Conservation (phyloP, 2,329 filamentous ascomycete species). For the Penicillium polonicum region DNA sequence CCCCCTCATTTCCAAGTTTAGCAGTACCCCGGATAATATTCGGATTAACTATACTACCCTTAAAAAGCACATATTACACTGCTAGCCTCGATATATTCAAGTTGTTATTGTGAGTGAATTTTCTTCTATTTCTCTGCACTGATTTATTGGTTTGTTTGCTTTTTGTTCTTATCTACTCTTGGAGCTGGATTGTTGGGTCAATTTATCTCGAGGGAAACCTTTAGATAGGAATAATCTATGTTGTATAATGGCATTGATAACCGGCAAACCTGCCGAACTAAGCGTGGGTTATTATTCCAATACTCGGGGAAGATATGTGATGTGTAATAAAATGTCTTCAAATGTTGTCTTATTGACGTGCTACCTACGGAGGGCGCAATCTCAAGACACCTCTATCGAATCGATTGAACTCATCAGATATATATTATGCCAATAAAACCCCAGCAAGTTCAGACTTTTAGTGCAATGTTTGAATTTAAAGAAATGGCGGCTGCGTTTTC, state of each 20-base stretch:
- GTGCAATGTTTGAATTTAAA: not conserved
- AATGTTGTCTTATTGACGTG: not conserved
- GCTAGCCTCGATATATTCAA: not conserved
- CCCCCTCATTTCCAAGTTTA: conserved; percentile 5
- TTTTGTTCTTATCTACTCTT: not conserved
- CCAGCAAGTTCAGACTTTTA: not conserved
- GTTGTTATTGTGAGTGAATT: not conserved
- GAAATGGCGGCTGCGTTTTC: too few relatives aligned
- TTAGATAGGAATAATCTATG: not conserved
- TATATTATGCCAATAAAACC: not conserved
- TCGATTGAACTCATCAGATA: not conserved
- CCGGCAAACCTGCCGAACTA: not conserved
- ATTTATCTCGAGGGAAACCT: not conserved
- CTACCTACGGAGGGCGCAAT: not conserved
- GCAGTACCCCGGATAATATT: not conserved
- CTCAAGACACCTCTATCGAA: not conserved
- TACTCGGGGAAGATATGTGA: not conserved
- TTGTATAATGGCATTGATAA: not conserved
- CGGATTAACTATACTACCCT: not conserved
- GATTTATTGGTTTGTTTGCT: not conserved
- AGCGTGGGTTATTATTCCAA: not conserved
- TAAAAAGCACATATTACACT: not conserved
- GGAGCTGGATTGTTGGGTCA: not conserved
- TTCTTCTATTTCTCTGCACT: not conserved
- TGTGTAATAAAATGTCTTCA: not conserved